Evolutionary conservation across 2,329 filamentous ascomycete species (phyloP).

Genomic region (Mycosphaerella sp.): DNA sequence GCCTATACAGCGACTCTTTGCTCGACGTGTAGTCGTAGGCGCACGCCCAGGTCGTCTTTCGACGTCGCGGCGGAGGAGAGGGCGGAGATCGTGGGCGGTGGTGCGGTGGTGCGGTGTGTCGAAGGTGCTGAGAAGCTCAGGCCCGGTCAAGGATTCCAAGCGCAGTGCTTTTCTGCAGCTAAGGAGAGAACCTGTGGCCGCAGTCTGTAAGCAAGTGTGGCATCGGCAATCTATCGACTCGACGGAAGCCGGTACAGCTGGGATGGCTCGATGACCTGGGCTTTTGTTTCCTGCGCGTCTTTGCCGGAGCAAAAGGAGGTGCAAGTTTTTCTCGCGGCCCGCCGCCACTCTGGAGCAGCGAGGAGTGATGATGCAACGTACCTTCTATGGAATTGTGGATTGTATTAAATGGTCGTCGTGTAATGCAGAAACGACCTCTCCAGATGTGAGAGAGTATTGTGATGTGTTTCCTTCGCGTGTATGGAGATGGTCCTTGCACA

Average conservation of each 20-base stretch:
- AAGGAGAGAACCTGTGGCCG: constrained; percentile 4
- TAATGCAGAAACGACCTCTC: neutral
- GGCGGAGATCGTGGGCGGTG: constrained; percentile 15
- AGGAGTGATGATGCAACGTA: neutral
- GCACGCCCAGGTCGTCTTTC: constrained; percentile 3
- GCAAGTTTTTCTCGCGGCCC: neutral
- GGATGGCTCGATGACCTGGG: neutral
- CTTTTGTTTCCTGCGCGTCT: neutral
- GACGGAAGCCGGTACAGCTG: neutral
- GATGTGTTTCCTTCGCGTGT: neutral
- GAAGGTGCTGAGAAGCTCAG: constrained; percentile 15
- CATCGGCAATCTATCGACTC: neutral
- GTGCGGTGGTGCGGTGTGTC: constrained; percentile 6
- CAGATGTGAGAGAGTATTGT: neutral
- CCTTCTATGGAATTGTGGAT: neutral
- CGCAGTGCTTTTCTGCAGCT: constrained; percentile 9
- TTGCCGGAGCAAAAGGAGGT: neutral
- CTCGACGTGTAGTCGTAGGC: neutral
- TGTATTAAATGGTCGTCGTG: neutral
- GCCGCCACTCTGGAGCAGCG: neutral
- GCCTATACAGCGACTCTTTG: constrained; percentile 19
- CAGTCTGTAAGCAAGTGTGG: constrained; percentile 8
- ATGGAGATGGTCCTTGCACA: neutral
- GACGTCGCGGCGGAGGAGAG: constrained; percentile 3
- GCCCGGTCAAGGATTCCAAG: constrained; percentile 7